Conservation (phyloP, 805 yeast genomes). For the Ogataea ramenticola region DNA sequence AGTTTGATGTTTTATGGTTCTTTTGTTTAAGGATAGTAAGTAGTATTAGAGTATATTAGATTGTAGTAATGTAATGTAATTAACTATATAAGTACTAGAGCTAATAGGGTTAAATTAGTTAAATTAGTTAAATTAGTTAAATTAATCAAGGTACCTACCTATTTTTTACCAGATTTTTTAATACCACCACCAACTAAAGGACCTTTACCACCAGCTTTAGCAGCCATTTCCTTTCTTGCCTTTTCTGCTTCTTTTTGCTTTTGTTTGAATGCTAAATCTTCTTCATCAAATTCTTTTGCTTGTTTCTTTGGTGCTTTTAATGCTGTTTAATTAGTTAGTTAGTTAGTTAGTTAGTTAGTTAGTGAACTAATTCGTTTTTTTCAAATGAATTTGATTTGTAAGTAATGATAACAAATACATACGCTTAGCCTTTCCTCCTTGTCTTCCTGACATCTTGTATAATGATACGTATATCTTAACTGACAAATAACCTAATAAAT, state of each 20-base stretch:
- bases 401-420: slow-evolving; percentile 20
- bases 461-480: no score
- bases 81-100: no score
- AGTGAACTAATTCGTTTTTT: no score
- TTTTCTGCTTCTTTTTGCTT: slow-evolving; percentile 93
- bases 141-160: not conserved
- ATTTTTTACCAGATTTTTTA: slow-evolving; percentile 74
- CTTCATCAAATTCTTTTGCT: slow-evolving; percentile 72
- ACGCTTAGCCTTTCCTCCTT: slow-evolving; percentile 96
- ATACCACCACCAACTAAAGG: slow-evolving; percentile 93
- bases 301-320: slow-evolving; percentile 80
- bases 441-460: slow-evolving; percentile 81
- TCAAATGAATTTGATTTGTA: no score
- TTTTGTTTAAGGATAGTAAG: no score
- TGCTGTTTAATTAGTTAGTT: slow-evolving; percentile 22
- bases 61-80: no score
- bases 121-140: not conserved
- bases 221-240: slow-evolving; percentile 86
- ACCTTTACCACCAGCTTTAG: slow-evolving; percentile 82
- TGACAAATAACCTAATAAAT: no score
- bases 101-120: no score
- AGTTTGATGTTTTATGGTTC: no score
- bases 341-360: no score
- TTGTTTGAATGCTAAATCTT: slow-evolving; percentile 83
- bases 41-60: no score